A percentile compares a stretch with the other conserved stretches of the same genome.
Evolutionary conservation across 176 grass and related monocot species (phyloP).

Genomic region (Ensete ventricosum): DNA sequence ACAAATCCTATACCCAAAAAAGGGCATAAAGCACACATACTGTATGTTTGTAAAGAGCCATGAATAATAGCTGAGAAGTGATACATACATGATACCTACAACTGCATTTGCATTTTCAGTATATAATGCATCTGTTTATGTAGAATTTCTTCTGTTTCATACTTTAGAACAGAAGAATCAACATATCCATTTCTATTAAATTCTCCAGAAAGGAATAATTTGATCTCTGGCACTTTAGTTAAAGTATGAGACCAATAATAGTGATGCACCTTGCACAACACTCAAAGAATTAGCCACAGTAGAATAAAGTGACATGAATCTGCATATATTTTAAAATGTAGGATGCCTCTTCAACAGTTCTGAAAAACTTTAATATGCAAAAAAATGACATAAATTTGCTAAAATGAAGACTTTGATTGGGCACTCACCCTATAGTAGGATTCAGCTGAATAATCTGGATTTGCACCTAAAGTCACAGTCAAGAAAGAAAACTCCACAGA

Average conservation of each 20-base stretch:
- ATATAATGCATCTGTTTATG: neutral
- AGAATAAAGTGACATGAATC: neutral
- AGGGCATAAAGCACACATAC: neutral
- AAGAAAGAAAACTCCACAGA: conserved; percentile 79
- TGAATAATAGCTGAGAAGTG: neutral
- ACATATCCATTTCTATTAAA: neutral
- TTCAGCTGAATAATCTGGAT: conserved; percentile 75
- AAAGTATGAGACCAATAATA: neutral
- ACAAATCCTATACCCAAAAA: neutral
- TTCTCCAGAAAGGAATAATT: neutral
- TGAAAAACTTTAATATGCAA: neutral
- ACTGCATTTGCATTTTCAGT: neutral
- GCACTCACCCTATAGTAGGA: conserved; percentile 68
- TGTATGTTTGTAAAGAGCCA: neutral
- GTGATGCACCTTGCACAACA: too few species aligned
- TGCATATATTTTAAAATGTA: neutral
- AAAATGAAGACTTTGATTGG: neutral
- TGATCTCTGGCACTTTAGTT: neutral
- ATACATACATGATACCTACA: neutral
- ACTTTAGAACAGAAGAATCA: neutral
- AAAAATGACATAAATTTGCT: neutral
- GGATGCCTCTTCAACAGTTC: neutral
- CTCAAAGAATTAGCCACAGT: neutral
- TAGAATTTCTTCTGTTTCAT: neutral
- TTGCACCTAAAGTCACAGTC: conserved; percentile 84